These are phyloP conservation scores for Triadica sebifera DNA, from an alignment of 345 rosid genomes.

Conservation along the genomic window DNA sequence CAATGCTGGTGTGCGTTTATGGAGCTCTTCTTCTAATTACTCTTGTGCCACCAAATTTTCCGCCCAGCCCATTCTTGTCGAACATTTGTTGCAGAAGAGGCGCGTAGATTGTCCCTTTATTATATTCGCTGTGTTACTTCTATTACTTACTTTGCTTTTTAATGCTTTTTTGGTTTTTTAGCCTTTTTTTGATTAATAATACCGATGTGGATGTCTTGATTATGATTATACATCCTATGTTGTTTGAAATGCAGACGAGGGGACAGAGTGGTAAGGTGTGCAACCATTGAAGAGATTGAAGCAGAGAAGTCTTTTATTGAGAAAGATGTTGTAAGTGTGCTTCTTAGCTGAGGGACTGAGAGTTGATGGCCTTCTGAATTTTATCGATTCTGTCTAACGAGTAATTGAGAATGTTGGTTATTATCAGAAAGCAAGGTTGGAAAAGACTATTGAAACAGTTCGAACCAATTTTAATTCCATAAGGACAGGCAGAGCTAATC, in stretches of 20 bases:
- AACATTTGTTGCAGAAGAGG: slow-evolving; percentile 50
- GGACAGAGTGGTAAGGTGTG: slow-evolving; percentile 45
- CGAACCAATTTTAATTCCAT: slow-evolving; percentile 72
- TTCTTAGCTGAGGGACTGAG: background rate
- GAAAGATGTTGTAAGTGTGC: slow-evolving; percentile 64
- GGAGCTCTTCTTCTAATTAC: slow-evolving; percentile 38
- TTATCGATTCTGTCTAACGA: background rate
- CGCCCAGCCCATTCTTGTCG: slow-evolving; percentile 31
- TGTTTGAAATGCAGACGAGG: slow-evolving; percentile 39
- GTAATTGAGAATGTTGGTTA: slow-evolving; percentile 7
- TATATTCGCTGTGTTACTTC: background rate
- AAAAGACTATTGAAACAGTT: slow-evolving; percentile 77
- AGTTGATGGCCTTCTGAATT: background rate
- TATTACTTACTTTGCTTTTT: background rate
- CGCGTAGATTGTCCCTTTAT: slow-evolving; percentile 16
- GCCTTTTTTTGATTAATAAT: background rate
- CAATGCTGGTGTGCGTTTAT: slow-evolving; percentile 20
- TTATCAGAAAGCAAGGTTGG: slow-evolving; percentile 81
- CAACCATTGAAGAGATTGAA: slow-evolving; percentile 88
- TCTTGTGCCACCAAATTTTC: slow-evolving; percentile 25
- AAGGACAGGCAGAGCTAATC: slow-evolving; percentile 87
- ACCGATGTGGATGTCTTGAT: background rate
- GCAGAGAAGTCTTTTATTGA: slow-evolving; percentile 76
- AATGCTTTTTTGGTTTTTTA: too few relatives aligned
- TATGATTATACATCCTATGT: background rate